These are phyloP conservation scores for Candida ficus DNA, from an alignment of 805 yeast genomes.

Conservation along the genomic window DNA sequence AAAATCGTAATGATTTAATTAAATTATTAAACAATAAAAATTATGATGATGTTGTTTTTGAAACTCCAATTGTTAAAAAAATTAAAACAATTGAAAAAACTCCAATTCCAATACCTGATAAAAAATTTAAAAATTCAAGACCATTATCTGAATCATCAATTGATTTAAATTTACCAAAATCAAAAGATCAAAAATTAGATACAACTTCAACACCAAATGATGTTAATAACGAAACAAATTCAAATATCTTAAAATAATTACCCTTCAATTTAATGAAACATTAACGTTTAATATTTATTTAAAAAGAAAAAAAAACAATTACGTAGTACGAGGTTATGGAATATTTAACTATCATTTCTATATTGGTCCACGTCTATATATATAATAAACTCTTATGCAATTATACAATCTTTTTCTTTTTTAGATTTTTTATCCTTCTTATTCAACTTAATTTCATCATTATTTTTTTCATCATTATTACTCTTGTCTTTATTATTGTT, in stretches of 20 bases:
- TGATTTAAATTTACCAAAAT: conserved; percentile 2
- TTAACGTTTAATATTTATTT: too few species aligned
- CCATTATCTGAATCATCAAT: conserved; percentile 8
- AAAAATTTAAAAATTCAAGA: background rate
- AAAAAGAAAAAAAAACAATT: too few species aligned
- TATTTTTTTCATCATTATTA: conserved; percentile 1
- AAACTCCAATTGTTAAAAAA: background rate
- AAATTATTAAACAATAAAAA: background rate
- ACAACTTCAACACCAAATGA: background rate
- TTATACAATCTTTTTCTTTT: conserved; percentile 19
- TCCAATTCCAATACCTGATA: conserved; percentile 12
- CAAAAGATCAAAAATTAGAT: background rate
- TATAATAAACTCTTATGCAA: conserved; percentile 18
- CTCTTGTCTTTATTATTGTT: background rate
- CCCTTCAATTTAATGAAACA: too few species aligned
- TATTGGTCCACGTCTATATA: too few species aligned
- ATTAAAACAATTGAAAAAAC: background rate
- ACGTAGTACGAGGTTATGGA: too few species aligned
- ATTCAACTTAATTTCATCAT: conserved; percentile 2
- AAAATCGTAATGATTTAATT: conserved; percentile 15
- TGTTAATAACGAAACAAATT: too few species aligned
- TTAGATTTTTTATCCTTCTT: conserved; percentile 7
- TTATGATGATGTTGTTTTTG: background rate
- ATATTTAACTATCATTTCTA: too few species aligned
- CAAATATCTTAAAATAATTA: too few species aligned